These are phyloP conservation scores for Crithidia fasciculata DNA, from an alignment of 208 protist genomes.

Conservation along the genomic window DNA sequence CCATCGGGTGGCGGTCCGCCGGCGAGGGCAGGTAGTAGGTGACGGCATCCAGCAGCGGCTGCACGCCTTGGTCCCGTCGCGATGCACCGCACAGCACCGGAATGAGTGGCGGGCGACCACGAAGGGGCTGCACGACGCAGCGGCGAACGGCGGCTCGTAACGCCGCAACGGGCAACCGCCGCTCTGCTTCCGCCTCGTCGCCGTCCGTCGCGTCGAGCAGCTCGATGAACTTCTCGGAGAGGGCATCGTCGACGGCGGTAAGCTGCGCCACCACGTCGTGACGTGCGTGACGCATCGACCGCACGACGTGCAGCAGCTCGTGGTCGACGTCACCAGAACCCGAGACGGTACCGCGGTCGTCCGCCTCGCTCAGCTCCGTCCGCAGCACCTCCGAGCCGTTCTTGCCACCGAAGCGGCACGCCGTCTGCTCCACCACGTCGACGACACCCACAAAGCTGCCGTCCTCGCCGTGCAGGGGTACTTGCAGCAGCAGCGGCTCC, in stretches of 20 bases:
- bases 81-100: constrained; percentile 93
- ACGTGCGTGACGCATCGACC: constrained; percentile 41
- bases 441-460: constrained; percentile 84
- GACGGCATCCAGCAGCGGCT: constrained; percentile 92
- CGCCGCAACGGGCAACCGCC: constrained; percentile 48
- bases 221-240: constrained; percentile 74
- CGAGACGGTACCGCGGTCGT: not conserved
- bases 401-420: constrained; percentile 65
- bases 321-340: not conserved
- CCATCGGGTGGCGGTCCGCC: constrained; percentile 67
- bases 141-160: constrained; percentile 73
- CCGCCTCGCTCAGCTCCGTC: constrained; percentile 6
- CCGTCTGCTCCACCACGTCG: constrained; percentile 84
- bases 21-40: constrained; percentile 93
- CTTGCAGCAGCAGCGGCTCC: constrained; percentile 88
- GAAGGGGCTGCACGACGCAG: constrained; percentile 40
- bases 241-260: constrained; percentile 65
- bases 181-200: constrained; percentile 75
- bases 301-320: constrained; percentile 55
- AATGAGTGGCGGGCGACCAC: constrained; percentile 44
- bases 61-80: constrained; percentile 90
- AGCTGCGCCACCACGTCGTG: constrained; percentile 69
- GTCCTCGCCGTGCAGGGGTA: constrained; percentile 81
- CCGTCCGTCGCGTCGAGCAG: constrained; percentile 70
- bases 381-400: constrained; percentile 54